Evolutionary conservation across 768 basidiomycete genomes (phyloP), one percentile per base, ranked within the genome.

Genomic region (Collybia mongolica): DNA sequence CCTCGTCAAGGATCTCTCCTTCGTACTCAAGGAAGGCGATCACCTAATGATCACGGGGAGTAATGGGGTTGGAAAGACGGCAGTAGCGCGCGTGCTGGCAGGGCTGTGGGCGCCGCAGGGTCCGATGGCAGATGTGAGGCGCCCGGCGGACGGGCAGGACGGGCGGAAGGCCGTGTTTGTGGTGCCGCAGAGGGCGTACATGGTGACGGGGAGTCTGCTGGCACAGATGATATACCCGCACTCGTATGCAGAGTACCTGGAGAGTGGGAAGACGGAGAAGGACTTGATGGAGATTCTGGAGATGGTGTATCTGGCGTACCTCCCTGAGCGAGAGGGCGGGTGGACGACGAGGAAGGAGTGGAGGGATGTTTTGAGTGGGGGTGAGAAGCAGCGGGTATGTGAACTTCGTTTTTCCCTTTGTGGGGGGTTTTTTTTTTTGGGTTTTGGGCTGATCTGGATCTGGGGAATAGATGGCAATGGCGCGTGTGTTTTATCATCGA

Each of bases 211-310:
- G 0, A 87, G 84, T 54, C 69, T 98, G 39, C 71, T 96, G 14
- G 94, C 97, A 59, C 96, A 98, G 75, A 82, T 96, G 23, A 94
- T 96, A 52, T 98, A 97, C 65, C 93, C 94, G 5, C 84, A 94
- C 65, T 83, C 87, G 37, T 93, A 87, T 69, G 80, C 82, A 22
- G 82, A 90, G 57, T 93, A 82, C 64, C 65, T 77, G 56, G 72
- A 73, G 52, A 72, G 71, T 6, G 88, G 81, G 4, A 73, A 76
- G 54, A 88, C 84, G 3, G 72, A 83, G 57, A 76, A 72, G 20
- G 90, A 93, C 53, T 66, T 98, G 26, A 80, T 84, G 67, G 74
- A 74, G 48, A 93, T 97, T 24, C 68, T 98, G 52, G 80, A 87
- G 59, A 82, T 82, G 54, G 94, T 88, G 9, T 90, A 90, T 67